Conservation (phyloP, 257 asterid genomes). For the Nicotiana attenuata region DNA sequence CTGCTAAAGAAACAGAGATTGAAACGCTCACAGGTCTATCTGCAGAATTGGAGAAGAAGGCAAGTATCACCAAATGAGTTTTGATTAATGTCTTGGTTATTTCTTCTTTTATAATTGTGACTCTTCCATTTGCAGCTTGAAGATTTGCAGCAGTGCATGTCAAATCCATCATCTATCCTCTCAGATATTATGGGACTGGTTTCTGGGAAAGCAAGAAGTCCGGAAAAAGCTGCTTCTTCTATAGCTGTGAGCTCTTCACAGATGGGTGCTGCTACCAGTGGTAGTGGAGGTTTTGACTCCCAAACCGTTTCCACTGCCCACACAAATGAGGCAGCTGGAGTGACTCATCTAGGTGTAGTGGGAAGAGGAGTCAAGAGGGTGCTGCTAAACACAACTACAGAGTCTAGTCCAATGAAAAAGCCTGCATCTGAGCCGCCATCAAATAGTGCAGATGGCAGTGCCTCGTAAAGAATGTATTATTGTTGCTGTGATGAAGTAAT, state of each 20-base stretch:
- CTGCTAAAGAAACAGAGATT: constrained; percentile 59
- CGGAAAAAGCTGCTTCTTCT: constrained; percentile 31
- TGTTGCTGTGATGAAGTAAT: neutral
- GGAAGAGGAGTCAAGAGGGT: constrained; percentile 98
- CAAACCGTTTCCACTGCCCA: constrained; percentile 63
- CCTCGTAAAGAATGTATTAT: constrained; percentile 31
- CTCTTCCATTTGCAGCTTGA: constrained; percentile 63
- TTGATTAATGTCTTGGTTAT: neutral
- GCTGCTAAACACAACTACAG: constrained; percentile 42
- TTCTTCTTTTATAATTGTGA: neutral
- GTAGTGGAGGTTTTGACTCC: constrained; percentile 39
- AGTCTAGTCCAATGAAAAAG: constrained; percentile 49
- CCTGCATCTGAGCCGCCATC: constrained; percentile 54
- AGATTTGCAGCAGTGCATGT: constrained; percentile 78
- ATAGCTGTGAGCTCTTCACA: constrained; percentile 48
- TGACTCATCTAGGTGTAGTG: constrained; percentile 88
- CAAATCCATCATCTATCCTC: constrained; percentile 67
- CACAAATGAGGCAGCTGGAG: constrained; percentile 51
- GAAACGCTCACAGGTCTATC: constrained; percentile 65
- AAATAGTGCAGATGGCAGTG: constrained; percentile 31
- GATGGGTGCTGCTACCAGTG: constrained; percentile 30
- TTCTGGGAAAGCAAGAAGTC: constrained; percentile 52
- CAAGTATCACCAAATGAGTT: constrained; percentile 9
- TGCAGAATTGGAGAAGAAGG: constrained; percentile 85
- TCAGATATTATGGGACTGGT: constrained; percentile 56